phyloP scores from a whole-genome alignment of 176 grass and related monocot species.

The Pontederia paniculata region DNA sequence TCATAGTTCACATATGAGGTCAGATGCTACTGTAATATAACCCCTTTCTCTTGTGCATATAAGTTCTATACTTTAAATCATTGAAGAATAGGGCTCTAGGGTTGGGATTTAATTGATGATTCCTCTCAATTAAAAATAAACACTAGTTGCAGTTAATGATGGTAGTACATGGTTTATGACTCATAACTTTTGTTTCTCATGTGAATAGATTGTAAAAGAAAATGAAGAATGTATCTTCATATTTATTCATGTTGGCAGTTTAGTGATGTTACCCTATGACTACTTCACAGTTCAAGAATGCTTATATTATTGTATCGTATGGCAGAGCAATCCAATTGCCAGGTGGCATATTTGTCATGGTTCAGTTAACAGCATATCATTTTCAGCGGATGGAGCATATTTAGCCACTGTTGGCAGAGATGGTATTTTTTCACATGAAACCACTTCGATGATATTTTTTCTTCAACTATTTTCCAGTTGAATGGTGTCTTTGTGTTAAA shows the following conservation, averaged over 20 bases:
- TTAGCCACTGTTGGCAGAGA: conserved; percentile 90
- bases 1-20: too few species aligned
- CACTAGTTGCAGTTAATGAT: too few species aligned
- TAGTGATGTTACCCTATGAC: background rate
- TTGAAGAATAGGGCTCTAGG: too few species aligned
- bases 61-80: too few species aligned
- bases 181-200: too few species aligned
- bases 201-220: too few species aligned
- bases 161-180: too few species aligned
- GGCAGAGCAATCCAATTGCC: conserved; percentile 75
- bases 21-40: too few species aligned
- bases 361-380: conserved; percentile 83
- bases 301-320: conserved; percentile 25
- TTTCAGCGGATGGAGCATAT: conserved; percentile 69
- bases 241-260: background rate
- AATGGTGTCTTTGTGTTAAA: background rate
- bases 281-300: conserved; percentile 20
- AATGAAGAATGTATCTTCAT: too few species aligned
- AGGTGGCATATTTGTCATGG: conserved; percentile 96
- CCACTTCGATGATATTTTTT: background rate
- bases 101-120: too few species aligned
- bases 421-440: conserved; percentile 42
- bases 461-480: background rate
- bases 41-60: too few species aligned
- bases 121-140: too few species aligned